Percentiles rank a stretch among this genome's conserved stretches.
phyloP scores from a whole-genome alignment of 225 moss, liverwort and hornwort genomes.

The Pseudisothecium myosuroides region DNA sequence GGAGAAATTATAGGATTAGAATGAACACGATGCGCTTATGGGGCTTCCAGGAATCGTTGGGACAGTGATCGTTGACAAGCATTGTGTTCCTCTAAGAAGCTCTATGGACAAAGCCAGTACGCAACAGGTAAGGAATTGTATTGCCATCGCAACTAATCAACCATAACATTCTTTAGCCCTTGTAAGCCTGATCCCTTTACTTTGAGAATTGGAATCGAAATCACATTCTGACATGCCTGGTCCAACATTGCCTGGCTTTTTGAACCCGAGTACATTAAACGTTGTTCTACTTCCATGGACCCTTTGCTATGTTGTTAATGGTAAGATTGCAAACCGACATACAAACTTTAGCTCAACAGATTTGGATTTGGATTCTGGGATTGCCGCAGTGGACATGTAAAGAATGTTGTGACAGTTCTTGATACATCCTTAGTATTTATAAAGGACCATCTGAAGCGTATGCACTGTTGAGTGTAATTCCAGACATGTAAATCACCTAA shows the following conservation, averaged over 20 bases:
- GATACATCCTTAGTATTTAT: neutral
- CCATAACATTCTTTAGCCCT: too few relatives aligned
- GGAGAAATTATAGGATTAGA: neutral
- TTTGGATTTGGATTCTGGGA: neutral
- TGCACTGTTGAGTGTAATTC: neutral
- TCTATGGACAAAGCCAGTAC: conserved; percentile 36
- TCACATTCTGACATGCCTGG: neutral
- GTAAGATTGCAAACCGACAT: neutral
- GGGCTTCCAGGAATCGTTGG: conserved; percentile 25
- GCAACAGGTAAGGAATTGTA: neutral
- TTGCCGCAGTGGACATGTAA: neutral
- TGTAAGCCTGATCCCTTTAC: neutral
- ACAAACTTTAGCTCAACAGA: neutral
- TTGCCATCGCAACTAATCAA: neutral
- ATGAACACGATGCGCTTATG: neutral
- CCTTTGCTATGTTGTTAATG: neutral
- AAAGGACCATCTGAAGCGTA: neutral
- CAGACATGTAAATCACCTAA: neutral
- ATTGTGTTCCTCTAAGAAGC: conserved; percentile 35
- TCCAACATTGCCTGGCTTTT: neutral
- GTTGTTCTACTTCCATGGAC: neutral
- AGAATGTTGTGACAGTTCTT: neutral
- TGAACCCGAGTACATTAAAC: too few relatives aligned
- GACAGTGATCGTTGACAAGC: conserved; percentile 38
- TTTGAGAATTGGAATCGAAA: neutral